Evolutionary conservation across 2,329 filamentous ascomycete species (phyloP), one percentile per base, ranked within the genome.

Genomic region (Diaporthe batatas): DNA sequence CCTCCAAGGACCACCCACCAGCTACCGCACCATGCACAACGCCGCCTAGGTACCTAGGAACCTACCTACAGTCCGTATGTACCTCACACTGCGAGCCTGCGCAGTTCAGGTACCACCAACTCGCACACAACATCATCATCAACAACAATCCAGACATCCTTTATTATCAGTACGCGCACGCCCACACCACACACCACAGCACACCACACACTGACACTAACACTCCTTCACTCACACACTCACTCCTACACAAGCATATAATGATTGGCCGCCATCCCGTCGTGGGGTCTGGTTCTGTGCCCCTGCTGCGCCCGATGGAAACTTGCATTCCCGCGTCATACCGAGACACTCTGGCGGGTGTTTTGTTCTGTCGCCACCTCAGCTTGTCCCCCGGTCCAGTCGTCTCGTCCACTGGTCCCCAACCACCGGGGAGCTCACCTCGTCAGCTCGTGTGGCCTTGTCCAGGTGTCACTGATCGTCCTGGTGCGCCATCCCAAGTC

Each of bases 271-370:
- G 39, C 21, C 62, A 23, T 53, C 62, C 3, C 44, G 29, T 53
- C 62, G 29, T 25, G 29, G 32, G 39, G 16, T 53, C 47, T 67
- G 62, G 62, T 67, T 67, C n/a, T 67, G 62, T 67, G 29, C 62
- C 68, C 58, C 68, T 70, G 68, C 68, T 59, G 58, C 68, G 29
- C 47, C 55, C 58, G 29, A 21, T 21, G 44, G 44, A 23, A 42
- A 44, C 16, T 16, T 34, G 57, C 49, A 62, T 53, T 39, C 68
- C 55, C 68, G 68, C 68, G 68, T 70, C 68, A 70, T 70, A 58
- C 55, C 49, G 55, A 70, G 44, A 59, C 18, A 62, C 47, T 53
- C 55, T 70, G 44, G 55, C 49, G 68, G 58, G 34, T 53, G 68
- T 53, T 42, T 42, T 36, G 25, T 34, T 62, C 57, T 53, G 42